phyloP scores from a whole-genome alignment of 192 early-diverging fungal genomes.

The Umbelopsis ramanniana region DNA sequence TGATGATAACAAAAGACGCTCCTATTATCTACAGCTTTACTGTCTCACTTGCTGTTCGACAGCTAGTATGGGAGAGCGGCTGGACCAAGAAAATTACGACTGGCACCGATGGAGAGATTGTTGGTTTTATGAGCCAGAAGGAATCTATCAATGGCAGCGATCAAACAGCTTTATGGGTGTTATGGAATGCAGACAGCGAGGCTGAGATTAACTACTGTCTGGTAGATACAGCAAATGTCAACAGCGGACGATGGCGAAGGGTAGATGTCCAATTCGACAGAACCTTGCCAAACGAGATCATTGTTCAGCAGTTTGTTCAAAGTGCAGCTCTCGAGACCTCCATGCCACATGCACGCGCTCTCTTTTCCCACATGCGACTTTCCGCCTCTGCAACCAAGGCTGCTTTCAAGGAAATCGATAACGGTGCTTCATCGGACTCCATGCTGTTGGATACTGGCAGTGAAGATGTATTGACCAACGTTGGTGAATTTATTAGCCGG shows the following conservation, averaged over 20 bases:
- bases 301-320: not conserved
- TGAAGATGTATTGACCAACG: conserved; percentile 14
- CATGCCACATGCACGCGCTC: not conserved
- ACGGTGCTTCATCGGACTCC: not conserved
- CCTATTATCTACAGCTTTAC: conserved; percentile 1
- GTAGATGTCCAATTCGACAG: not conserved
- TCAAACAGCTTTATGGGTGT: not conserved
- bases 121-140: conserved; percentile 8
- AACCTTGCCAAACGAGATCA: not conserved
- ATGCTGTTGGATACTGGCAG: not conserved
- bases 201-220: not conserved
- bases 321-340: conserved; percentile 2
- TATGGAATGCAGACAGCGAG: not conserved
- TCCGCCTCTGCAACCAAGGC: not conserved
- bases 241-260: not conserved
- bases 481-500: not conserved
- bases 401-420: not conserved
- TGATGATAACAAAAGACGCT: not conserved
- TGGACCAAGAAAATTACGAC: not conserved
- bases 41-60: not conserved
- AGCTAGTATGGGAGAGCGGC: not conserved
- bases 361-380: conserved; percentile 5
- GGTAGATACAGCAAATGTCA: not conserved
- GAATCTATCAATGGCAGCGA: not conserved
- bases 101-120: not conserved